Percentiles rank a stretch among this genome's conserved stretches.
Evolutionary conservation across 202 grass and related monocot species (phyloP).

Genomic region (Bolboschoenoplectus hybrid): DNA sequence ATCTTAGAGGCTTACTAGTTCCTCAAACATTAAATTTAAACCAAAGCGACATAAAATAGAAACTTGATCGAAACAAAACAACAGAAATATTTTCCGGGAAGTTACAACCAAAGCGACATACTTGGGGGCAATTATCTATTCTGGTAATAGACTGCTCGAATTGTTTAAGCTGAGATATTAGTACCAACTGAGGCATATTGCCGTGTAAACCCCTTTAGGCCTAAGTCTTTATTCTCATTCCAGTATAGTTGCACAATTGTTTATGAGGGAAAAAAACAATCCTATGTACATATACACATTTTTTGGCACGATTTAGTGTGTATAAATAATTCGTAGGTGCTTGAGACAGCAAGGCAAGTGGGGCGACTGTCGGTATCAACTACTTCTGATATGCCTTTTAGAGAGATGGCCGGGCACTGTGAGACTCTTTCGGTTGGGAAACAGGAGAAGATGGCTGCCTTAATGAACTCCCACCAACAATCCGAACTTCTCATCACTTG

Average conservation of each 20-base stretch:
- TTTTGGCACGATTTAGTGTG: conserved; percentile 9
- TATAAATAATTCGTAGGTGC: conserved; percentile 52
- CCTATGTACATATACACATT: conserved; percentile 27
- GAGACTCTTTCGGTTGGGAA: conserved; percentile 71
- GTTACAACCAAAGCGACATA: background rate
- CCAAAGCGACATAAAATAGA: background rate
- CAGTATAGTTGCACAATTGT: background rate
- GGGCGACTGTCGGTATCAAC: conserved; percentile 74
- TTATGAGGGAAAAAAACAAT: background rate
- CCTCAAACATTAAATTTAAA: background rate
- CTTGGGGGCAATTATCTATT: conserved; percentile 1
- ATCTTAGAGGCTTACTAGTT: background rate
- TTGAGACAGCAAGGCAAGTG: conserved; percentile 56
- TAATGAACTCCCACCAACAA: conserved; percentile 49
- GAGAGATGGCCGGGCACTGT: conserved; percentile 70
- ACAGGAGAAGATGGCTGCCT: conserved; percentile 69
- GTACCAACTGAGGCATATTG: background rate
- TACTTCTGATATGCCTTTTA: conserved; percentile 70
- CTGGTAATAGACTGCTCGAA: conserved; percentile 5
- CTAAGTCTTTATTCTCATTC: background rate
- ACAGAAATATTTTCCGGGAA: background rate
- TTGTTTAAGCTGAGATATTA: conserved; percentile 6
- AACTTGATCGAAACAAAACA: background rate
- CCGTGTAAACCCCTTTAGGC: background rate
- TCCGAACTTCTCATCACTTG: conserved; percentile 41